These are phyloP conservation scores for Backusella liffmaniae DNA, from an alignment of 192 early-diverging fungal species.

Conservation along the genomic window DNA sequence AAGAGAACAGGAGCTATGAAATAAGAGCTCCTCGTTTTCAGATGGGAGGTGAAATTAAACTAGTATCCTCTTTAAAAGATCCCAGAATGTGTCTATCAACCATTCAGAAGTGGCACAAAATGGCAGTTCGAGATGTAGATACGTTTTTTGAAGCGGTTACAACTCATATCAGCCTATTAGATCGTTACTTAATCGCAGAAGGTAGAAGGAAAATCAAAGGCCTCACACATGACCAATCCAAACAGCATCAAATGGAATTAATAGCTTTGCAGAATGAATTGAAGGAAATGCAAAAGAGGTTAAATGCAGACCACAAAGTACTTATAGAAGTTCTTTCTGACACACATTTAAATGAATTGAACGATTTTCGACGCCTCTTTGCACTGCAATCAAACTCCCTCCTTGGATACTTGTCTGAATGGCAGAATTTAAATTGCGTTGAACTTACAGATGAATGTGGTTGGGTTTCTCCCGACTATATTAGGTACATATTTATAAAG, in stretches of 20 bases:
- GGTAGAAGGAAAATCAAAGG: neutral
- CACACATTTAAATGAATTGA: slow-evolving; percentile 39
- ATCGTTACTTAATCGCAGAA: neutral
- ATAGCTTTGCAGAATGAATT: neutral
- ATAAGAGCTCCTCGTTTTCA: slow-evolving; percentile 63
- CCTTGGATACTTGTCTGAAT: slow-evolving; percentile 42
- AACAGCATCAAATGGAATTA: neutral
- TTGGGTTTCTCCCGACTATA: slow-evolving; percentile 58
- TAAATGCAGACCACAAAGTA: slow-evolving; percentile 27
- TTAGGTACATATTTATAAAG: slow-evolving; percentile 33
- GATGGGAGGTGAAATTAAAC: slow-evolving; percentile 12
- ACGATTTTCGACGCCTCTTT: slow-evolving; percentile 53
- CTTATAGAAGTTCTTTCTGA: slow-evolving; percentile 40
- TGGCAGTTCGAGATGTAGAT: slow-evolving; percentile 34
- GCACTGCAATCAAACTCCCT: slow-evolving; percentile 33
- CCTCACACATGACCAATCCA: neutral
- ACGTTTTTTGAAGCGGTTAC: neutral
- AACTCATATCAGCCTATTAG: slow-evolving; percentile 3
- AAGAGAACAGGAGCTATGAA: slow-evolving; percentile 62
- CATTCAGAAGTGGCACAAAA: neutral
- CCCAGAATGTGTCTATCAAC: neutral
- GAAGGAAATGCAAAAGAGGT: neutral
- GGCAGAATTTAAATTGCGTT: slow-evolving; percentile 46
- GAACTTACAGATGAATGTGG: slow-evolving; percentile 24
- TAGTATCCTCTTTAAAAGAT: neutral